Evolutionary conservation across 352 stramenopile genomes (phyloP).

Genomic region (Phytophthora citrophthora): DNA sequence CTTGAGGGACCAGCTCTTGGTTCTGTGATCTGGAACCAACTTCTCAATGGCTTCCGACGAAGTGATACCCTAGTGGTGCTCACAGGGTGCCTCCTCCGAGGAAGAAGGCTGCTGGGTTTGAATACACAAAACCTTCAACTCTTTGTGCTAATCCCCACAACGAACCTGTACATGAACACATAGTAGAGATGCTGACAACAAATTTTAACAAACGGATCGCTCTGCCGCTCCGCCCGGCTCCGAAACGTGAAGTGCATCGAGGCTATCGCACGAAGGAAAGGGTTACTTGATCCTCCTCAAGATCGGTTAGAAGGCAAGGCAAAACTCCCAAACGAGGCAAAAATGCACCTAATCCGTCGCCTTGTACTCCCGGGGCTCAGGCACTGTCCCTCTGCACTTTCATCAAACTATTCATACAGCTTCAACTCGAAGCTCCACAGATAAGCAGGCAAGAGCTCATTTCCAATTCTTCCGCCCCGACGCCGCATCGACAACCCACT

Average conservation of each 20-base stretch:
- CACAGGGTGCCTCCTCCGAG: not conserved
- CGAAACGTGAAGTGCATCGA: conserved; percentile 11
- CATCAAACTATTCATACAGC: not conserved
- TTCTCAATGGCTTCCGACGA: not conserved
- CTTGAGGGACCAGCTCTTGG: too few relatives aligned
- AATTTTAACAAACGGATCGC: conserved; percentile 18
- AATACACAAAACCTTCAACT: conserved; percentile 3
- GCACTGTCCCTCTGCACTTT: too few relatives aligned
- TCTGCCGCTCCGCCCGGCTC: conserved; percentile 18
- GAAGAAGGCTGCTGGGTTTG: not conserved
- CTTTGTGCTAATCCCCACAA: not conserved
- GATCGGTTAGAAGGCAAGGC: conserved; percentile 20
- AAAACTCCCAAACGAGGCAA: conserved; percentile 5
- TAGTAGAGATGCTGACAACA: conserved; percentile 11
- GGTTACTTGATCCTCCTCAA: conserved; percentile 22
- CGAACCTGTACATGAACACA: too few relatives aligned
- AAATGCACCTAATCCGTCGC: conserved; percentile 21
- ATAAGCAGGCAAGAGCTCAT: conserved; percentile 16
- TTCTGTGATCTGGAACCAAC: too few relatives aligned
- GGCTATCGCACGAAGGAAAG: conserved; percentile 25
- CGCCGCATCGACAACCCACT: conserved; percentile 1
- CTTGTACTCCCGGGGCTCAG: not conserved
- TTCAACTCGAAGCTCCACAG: conserved; percentile 5
- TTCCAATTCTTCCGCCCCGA: conserved; percentile 20
- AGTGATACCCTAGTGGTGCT: not conserved